These are phyloP conservation scores for Penicillium crystallinum DNA, from an alignment of 495 filamentous ascomycete species.

Conservation along the genomic window DNA sequence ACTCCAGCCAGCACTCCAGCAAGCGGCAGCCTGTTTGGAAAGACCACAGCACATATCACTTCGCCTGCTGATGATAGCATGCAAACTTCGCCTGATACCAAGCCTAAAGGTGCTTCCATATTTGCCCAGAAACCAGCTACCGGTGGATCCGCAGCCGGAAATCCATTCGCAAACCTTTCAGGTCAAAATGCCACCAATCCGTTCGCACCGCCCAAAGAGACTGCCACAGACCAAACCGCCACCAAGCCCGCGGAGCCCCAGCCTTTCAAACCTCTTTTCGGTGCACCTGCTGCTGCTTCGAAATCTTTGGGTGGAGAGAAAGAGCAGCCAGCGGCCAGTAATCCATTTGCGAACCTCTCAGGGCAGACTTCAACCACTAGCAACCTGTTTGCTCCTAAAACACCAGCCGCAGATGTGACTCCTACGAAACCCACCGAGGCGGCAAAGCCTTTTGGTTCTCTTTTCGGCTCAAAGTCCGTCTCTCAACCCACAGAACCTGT, in stretches of 20 bases:
- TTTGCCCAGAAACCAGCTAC: slow-evolving; percentile 8
- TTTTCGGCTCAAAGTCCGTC: slow-evolving; percentile 1
- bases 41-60: slow-evolving; percentile 14
- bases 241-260: slow-evolving; percentile 4
- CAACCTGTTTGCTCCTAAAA: slow-evolving; percentile 1
- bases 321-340: background rate
- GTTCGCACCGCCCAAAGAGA: slow-evolving; percentile 8
- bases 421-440: slow-evolving; percentile 1
- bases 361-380: background rate
- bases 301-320: slow-evolving; percentile 2
- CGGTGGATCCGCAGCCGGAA: background rate
- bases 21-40: slow-evolving; percentile 18
- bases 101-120: slow-evolving; percentile 20
- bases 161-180: slow-evolving; percentile 9
- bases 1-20: slow-evolving; percentile 9
- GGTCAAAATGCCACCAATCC: slow-evolving; percentile 3
- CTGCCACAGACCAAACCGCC: background rate
- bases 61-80: slow-evolving; percentile 33
- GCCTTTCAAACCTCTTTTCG: slow-evolving; percentile 11
- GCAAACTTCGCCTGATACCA: slow-evolving; percentile 41
- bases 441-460: background rate
- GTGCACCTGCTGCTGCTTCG: background rate
- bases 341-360: slow-evolving; percentile 1
- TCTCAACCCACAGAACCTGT: background rate
- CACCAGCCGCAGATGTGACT: background rate